phyloP scores from a whole-genome alignment of 139 green algal species.

The Chlorella sp. region DNA sequence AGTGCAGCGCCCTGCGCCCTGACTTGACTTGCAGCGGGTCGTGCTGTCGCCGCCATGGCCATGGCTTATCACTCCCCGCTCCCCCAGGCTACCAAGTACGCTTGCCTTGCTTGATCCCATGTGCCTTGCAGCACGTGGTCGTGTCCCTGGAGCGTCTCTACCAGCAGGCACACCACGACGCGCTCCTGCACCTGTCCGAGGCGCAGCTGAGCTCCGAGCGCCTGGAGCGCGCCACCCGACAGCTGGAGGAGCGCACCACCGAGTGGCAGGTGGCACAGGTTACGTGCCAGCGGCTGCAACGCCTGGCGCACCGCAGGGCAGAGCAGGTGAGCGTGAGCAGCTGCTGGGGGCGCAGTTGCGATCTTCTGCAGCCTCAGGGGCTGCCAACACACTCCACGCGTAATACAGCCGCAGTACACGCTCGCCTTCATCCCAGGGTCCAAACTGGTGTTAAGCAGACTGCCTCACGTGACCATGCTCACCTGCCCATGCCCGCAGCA shows the following conservation, averaged over 20 bases:
- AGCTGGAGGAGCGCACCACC: conserved; percentile 4
- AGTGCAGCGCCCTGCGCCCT: no score
- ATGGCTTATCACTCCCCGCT: no score
- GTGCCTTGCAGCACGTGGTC: background rate
- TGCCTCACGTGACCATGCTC: background rate
- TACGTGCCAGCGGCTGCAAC: conserved; percentile 7
- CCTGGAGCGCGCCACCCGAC: background rate
- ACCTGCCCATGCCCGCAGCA: background rate
- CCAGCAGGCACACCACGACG: conserved; percentile 4
- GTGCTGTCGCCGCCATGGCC: no score
- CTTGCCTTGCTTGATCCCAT: background rate
- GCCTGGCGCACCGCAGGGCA: background rate
- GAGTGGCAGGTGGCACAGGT: background rate
- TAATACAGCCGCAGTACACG: no score
- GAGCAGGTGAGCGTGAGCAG: background rate
- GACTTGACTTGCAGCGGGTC: no score
- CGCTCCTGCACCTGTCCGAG: no score
- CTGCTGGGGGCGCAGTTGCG: no score
- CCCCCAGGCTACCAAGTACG: no score
- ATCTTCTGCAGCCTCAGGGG: no score
- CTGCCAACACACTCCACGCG: no score
- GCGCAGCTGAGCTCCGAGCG: no score
- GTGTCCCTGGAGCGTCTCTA: background rate
- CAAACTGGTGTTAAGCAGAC: background rate
- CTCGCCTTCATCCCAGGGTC: background rate